Evolutionary conservation across 768 basidiomycete species (phyloP), one percentile per base, ranked within the genome.

Genomic region (Trametes cingulata): DNA sequence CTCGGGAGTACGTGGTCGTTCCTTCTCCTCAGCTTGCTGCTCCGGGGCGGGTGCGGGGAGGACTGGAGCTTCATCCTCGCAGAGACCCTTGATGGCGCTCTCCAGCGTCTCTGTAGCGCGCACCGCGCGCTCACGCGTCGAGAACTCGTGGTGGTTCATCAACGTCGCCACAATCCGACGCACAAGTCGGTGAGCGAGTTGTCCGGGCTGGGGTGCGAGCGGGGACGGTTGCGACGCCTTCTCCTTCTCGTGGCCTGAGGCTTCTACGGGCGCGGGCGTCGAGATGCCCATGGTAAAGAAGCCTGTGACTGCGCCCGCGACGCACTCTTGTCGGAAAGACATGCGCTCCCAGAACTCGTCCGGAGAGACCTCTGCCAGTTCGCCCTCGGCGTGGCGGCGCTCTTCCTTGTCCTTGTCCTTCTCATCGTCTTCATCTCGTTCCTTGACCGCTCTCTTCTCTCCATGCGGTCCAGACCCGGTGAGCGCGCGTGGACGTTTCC

Each of bases 291-390:
- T 66, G n/a, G 84, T 82, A 71, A 98, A 98, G 77, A 99, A 99
- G 0, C 91, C 96, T 2, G 95, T 98, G 15, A 96, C 84, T 1
- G 91, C 90, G 2, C 95, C 95, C 36, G 87, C 82, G 45, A 90
- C 82, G 69, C 96, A 98, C 74, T 99, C 97, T 70, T 98, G 96
- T 25, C 97, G 82, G 73, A 91, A 96, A 40, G 88, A 93, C 90
- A 99, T 95, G 15, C 94, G 83, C 74, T 97, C 95, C 95, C 96
- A 99, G 73, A 95, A 99, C 69, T 97, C 95, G 40, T 88, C 88
- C 39, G 82, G 67, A 0, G 76, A 74, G 49, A 92, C 87, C 62
- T 77, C 82, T 15, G 71, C 76, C 52, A 92, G 76, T 67, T 87
- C 85, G 47, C 83, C 85, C 52, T 68, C 64, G 69, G 72, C 62